Base-by-base conservation (phyloP, 257 asterid genomes). In the Thymus mandschuricus region DNA sequence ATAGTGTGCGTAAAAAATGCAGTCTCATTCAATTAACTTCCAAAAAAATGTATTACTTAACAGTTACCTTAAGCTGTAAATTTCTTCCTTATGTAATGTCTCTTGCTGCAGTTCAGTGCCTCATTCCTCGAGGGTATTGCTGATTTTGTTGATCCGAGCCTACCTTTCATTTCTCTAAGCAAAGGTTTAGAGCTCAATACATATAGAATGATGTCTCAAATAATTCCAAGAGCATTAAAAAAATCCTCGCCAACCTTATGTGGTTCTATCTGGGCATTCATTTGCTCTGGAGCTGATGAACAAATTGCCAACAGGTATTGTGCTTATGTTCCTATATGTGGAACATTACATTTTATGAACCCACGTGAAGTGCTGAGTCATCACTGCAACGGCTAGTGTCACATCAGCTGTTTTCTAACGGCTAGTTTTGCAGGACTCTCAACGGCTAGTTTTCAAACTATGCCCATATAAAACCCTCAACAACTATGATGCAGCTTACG, bases 281-380 rank as follows among this genome's bases (percentile, higher is more conserved):
- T 92, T 89, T 82, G 96, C 98, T 10, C 79, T 88, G n/a, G 98
- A 92, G 79, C 72, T 92, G 83, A 86, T 92, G 97, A 92, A 92
- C 73, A 79, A 83, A 81, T 78, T 92, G 76, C 98, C 98, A 63
- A 89, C 97, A 86, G 97, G 98, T 89, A 65, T 57, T 67, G 78
- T 76, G 44, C n/a, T 44, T 68, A 41, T 56, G 66, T 71, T 81
- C 61, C 54, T 45, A 35, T 29, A 76, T 60, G 34, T 70, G 68
- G 30, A 64, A 21, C 64, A 21, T 30, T 29, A 75, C 57, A 52
- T 38, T 60, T 27, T 46, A n/a, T 44, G 21, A 21, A 21, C 21
- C 21, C 21, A 21, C 21, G 21, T 21, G 21, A 21, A 21, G 21
- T 21, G 21, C 21, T 21, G 21, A 21, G 21, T 21, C 21, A 21